Percentiles rank a stretch among this genome's conserved stretches.
These are phyloP conservation scores for Neckera pumila DNA, from an alignment of 225 moss, liverwort and hornwort species.

Conservation along the genomic window DNA sequence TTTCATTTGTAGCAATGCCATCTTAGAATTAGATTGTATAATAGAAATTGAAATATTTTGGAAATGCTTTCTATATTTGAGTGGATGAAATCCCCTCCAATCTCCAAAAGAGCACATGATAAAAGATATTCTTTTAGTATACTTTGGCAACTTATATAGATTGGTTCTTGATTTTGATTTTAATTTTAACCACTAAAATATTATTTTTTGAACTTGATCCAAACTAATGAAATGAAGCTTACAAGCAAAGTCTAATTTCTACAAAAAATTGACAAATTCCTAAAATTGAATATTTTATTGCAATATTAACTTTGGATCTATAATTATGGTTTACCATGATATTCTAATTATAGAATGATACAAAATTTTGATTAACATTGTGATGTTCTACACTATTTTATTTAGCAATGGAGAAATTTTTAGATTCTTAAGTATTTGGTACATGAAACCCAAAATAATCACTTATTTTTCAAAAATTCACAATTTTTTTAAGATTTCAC, in stretches of 20 bases:
- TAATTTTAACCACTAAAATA: background rate
- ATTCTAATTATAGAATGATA: background rate
- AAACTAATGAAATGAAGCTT: background rate
- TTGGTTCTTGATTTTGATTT: background rate
- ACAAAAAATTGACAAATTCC: rapidly evolving
- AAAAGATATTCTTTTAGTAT: background rate
- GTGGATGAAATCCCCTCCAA: background rate
- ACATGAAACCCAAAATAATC: background rate
- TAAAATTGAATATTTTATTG: background rate
- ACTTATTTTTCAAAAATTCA: too few species aligned
- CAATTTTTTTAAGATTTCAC: background rate
- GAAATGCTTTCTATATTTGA: background rate
- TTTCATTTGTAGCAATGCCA: background rate
- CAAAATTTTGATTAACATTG: too few species aligned
- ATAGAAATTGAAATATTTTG: background rate
- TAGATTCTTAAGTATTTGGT: background rate
- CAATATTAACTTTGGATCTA: background rate
- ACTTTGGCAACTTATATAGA: background rate
- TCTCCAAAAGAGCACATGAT: too few species aligned
- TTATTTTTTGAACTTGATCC: rapidly evolving
- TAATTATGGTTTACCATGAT: background rate
- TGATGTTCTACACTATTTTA: background rate
- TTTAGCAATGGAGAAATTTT: background rate
- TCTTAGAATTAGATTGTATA: background rate
- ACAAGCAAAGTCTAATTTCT: background rate